These are phyloP conservation scores for Colletotrichum siamense DNA, from an alignment of 2,329 filamentous ascomycete genomes.

Conservation along the genomic window DNA sequence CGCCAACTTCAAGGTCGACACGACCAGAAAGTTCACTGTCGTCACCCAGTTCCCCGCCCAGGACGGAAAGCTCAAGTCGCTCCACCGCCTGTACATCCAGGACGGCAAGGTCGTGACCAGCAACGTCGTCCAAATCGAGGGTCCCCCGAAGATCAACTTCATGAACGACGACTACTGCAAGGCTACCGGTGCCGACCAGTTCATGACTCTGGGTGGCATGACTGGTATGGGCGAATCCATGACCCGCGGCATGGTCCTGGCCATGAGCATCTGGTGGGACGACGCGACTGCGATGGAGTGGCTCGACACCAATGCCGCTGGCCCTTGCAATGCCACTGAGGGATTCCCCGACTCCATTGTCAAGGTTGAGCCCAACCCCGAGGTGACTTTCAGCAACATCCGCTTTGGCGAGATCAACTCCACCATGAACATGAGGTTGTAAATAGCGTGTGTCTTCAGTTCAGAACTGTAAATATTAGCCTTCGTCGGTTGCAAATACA, in stretches of 20 bases:
- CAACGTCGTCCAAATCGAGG: conserved; percentile 30
- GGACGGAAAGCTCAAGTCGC: conserved; percentile 42
- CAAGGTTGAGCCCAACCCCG: conserved; percentile 46
- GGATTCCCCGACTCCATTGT: conserved; percentile 56
- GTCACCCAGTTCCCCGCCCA: conserved; percentile 48
- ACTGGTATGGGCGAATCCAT: conserved; percentile 49
- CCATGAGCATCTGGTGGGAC: conserved; percentile 63
- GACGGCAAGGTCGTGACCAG: conserved; percentile 50
- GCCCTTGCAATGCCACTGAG: conserved; percentile 59
- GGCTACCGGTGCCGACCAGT: conserved; percentile 26
- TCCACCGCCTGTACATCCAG: conserved; percentile 56
- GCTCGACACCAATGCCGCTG: conserved; percentile 55
- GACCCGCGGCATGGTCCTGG: conserved; percentile 56
- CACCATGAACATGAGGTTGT: conserved; percentile 2
- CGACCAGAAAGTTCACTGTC: conserved; percentile 35
- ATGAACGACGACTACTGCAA: conserved; percentile 32
- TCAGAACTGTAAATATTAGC: background rate
- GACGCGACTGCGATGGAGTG: conserved; percentile 59
- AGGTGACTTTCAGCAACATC: conserved; percentile 61
- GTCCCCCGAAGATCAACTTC: conserved; percentile 28
- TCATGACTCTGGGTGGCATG: conserved; percentile 40
- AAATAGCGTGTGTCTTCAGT: background rate
- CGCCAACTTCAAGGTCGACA: conserved; percentile 28
- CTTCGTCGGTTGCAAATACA: background rate
- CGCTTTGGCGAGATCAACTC: conserved; percentile 60